A percentile compares a stretch with the other conserved stretches of the same genome.
Conservation (phyloP, 495 filamentous ascomycete genomes). For the Penicillium argentinense region DNA sequence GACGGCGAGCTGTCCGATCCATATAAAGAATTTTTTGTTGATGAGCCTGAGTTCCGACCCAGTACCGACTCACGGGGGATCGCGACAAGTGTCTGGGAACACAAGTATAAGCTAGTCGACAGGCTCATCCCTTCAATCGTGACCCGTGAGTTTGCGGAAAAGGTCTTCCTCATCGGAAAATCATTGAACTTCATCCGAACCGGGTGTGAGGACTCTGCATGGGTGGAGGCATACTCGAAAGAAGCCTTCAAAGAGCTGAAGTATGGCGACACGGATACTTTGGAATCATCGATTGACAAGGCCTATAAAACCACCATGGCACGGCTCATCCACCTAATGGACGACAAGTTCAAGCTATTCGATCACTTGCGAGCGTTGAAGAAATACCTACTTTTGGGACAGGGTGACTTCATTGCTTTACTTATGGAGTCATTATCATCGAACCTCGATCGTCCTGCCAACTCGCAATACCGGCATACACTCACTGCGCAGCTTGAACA, state of each 20-base stretch:
- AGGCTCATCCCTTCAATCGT: conserved; percentile 91
- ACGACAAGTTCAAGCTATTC: conserved; percentile 87
- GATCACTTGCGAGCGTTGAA: conserved; percentile 91
- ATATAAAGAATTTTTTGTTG: conserved; percentile 93
- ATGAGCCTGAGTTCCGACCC: conserved; percentile 60
- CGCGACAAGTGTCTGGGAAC: conserved; percentile 93
- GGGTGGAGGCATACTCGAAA: conserved; percentile 97
- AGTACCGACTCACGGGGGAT: conserved; percentile 58
- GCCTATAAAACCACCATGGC: conserved; percentile 98
- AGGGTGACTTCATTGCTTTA: conserved; percentile 96
- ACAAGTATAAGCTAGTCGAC: conserved; percentile 87
- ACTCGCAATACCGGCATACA: conserved; percentile 90
- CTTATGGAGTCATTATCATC: conserved; percentile 95
- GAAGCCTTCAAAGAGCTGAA: conserved; percentile 85
- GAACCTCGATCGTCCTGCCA: conserved; percentile 93
- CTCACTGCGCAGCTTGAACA: conserved; percentile 96
- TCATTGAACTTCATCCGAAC: conserved; percentile 97
- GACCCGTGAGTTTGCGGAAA: conserved; percentile 86
- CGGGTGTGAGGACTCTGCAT: conserved; percentile 87
- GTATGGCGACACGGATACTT: conserved; percentile 90
- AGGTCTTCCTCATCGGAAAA: conserved; percentile 96
- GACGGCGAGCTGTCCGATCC: conserved; percentile 97
- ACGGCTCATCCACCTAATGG: conserved; percentile 91
- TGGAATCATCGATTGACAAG: conserved; percentile 92
- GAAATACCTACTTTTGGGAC: conserved; percentile 89